Conservation (phyloP, 805 yeast species). For the Candida arabinofermentans region DNA sequence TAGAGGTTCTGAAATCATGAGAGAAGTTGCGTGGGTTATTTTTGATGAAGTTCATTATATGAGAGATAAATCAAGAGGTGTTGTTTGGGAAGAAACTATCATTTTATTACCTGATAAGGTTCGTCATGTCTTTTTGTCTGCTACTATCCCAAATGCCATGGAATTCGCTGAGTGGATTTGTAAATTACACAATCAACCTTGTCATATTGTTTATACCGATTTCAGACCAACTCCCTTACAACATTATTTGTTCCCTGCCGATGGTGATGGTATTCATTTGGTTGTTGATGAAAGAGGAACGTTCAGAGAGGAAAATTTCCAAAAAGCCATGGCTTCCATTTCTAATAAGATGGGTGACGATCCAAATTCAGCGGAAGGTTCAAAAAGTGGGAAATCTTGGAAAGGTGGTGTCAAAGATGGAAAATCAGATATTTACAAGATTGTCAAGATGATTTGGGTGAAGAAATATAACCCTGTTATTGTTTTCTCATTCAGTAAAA, state of each 20-base stretch:
- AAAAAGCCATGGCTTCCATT: constrained; percentile 95
- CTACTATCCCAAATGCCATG: constrained; percentile 97
- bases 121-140: constrained; percentile 84
- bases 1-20: constrained; percentile 90
- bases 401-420: constrained; percentile 74
- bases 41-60: constrained; percentile 98
- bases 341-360: constrained; percentile 82
- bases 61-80: constrained; percentile 95
- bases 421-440: constrained; percentile 86
- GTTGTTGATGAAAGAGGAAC: constrained; percentile 97
- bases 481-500: constrained; percentile 95
- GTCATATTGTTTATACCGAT: constrained; percentile 97
- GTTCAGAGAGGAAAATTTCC: constrained; percentile 96
- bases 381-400: constrained; percentile 63
- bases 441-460: constrained; percentile 96
- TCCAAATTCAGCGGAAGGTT: constrained; percentile 54
- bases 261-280: constrained; percentile 94
- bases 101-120: constrained; percentile 97
- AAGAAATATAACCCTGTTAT: constrained; percentile 96
- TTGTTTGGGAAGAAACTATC: constrained; percentile 98
- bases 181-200: constrained; percentile 90
- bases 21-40: constrained; percentile 96
- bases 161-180: constrained; percentile 99
- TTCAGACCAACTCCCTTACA: constrained; percentile 98
- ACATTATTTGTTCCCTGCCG: constrained; percentile 97